phyloP scores from a whole-genome alignment of 805 yeast species.

The Dipodascus geniculatus region DNA sequence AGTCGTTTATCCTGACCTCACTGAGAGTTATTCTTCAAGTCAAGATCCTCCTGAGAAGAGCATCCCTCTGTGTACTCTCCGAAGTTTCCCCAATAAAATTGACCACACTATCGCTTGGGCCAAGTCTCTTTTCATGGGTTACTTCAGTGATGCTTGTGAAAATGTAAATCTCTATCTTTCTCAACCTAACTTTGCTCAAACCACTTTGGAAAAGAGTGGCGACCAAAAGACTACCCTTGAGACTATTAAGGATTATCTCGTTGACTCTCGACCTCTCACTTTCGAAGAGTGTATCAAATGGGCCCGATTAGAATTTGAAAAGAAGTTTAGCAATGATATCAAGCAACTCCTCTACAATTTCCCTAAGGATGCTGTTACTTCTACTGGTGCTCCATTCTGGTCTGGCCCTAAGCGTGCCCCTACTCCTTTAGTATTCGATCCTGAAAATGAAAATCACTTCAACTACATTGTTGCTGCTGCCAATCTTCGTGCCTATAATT shows the following conservation, averaged over 20 bases:
- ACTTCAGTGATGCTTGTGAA: conserved; percentile 77
- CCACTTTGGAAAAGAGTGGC: conserved; percentile 80
- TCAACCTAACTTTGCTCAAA: conserved; percentile 88
- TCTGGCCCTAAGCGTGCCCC: conserved; percentile 97
- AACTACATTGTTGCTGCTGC: conserved; percentile 84
- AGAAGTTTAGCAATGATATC: conserved; percentile 74
- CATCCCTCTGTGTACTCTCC: conserved; percentile 91
- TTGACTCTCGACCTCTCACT: conserved; percentile 71
- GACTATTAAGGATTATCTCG: conserved; percentile 55
- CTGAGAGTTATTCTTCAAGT: conserved; percentile 92
- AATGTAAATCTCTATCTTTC: conserved; percentile 82
- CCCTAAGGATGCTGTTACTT: conserved; percentile 87
- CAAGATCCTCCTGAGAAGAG: conserved; percentile 98
- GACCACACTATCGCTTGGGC: conserved; percentile 99
- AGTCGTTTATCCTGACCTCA: conserved; percentile 83
- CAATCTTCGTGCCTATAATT: conserved; percentile 78
- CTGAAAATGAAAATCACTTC: conserved; percentile 64
- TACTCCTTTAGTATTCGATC: conserved; percentile 65
- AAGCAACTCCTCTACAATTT: conserved; percentile 84
- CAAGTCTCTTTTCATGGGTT: conserved; percentile 85
- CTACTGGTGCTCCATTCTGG: conserved; percentile 93
- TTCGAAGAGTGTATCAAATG: conserved; percentile 92
- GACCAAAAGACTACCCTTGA: conserved; percentile 82
- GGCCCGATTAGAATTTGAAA: conserved; percentile 87
- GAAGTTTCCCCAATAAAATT: conserved; percentile 95